These are phyloP conservation scores for Platanthera zijinensis DNA, from an alignment of 106 monocot species.

Conservation along the genomic window DNA sequence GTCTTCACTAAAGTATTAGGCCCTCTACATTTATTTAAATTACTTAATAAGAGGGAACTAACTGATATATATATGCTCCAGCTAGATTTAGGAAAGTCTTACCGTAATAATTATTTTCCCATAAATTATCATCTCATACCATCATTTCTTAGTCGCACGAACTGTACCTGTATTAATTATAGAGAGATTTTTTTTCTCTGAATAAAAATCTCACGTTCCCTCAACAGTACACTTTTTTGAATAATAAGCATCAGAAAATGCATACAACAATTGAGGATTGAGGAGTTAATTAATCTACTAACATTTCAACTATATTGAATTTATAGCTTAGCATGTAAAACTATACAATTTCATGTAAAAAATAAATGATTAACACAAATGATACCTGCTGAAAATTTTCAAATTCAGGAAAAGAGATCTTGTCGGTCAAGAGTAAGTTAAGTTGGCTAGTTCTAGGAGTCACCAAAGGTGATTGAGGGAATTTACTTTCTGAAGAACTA, in stretches of 20 bases:
- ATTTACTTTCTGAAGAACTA: slow-evolving; percentile 40
- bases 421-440: slow-evolving; percentile 33
- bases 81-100: too few species aligned
- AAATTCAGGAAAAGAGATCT: slow-evolving; percentile 32
- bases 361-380: background rate
- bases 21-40: too few species aligned
- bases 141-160: too few species aligned
- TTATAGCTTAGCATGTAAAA: background rate
- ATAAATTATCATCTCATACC: too few species aligned
- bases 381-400: slow-evolving; percentile 81
- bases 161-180: too few species aligned
- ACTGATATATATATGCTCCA: too few species aligned
- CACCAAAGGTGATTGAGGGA: slow-evolving; percentile 54
- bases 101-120: too few species aligned
- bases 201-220: too few species aligned
- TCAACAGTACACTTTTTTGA: too few species aligned
- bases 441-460: slow-evolving; percentile 46
- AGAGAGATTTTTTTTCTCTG: too few species aligned
- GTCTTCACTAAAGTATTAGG: too few species aligned
- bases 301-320: background rate
- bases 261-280: background rate
- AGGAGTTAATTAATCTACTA: background rate
- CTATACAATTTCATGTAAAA: background rate
- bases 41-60: too few species aligned
- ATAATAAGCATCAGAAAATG: background rate